phyloP scores from a whole-genome alignment of 2,329 filamentous ascomycete genomes.

The Dissoconium aciculare region DNA sequence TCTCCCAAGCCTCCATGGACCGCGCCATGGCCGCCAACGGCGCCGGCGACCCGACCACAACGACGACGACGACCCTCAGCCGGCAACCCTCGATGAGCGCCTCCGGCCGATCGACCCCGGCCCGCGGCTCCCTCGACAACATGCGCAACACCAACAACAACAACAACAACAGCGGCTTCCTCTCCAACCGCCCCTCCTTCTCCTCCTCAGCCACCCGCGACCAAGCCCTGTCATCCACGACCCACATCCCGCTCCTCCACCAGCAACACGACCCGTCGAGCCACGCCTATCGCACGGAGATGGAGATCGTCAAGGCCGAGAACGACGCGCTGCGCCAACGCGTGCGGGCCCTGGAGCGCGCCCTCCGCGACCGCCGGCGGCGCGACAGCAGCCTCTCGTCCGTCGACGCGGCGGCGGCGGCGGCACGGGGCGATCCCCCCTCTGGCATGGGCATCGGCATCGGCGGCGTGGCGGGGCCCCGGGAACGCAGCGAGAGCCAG shows the following conservation, averaged over 20 bases:
- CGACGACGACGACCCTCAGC: no score
- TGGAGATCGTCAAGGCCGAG: conserved; percentile 36
- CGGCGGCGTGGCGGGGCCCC: conserved; percentile 21
- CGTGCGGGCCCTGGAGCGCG: conserved; percentile 33
- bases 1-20: conserved; percentile 24
- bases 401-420: conserved; percentile 3
- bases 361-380: conserved; percentile 19
- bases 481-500: conserved; percentile 12
- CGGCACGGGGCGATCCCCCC: background rate
- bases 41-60: no score
- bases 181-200: conserved; percentile 20
- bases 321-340: conserved; percentile 34
- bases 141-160: conserved; percentile 9
- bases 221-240: conserved; percentile 14
- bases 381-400: conserved; percentile 6
- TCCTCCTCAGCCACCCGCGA: conserved; percentile 7
- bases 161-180: conserved; percentile 21
- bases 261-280: conserved; percentile 27
- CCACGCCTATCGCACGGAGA: conserved; percentile 29
- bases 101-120: conserved; percentile 23
- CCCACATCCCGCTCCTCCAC: no score
- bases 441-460: conserved; percentile 15
- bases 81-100: conserved; percentile 22
- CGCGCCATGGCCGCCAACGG: conserved; percentile 21
- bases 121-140: conserved; percentile 19